Conservation (phyloP, 1,139 yeast species). For the Pichia sp. region DNA sequence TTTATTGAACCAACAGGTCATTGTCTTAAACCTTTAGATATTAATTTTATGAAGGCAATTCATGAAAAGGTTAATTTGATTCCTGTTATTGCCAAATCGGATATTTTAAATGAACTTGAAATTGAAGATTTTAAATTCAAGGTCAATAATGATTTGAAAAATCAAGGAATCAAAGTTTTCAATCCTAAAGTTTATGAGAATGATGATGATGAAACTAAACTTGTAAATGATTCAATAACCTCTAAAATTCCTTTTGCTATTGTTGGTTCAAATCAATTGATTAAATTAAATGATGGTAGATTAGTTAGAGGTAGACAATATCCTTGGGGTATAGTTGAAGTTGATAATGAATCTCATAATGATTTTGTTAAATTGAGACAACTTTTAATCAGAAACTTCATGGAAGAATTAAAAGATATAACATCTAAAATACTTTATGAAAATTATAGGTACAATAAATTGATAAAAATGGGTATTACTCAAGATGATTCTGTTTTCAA, state of each 20-base stretch:
- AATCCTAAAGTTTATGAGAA: slow-evolving; percentile 70
- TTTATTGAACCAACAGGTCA: slow-evolving; percentile 98
- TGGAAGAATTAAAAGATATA: slow-evolving; percentile 89
- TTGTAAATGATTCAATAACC: slow-evolving; percentile 60
- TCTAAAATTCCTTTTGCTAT: slow-evolving; percentile 85
- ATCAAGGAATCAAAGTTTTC: slow-evolving; percentile 73
- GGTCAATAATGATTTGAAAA: slow-evolving; percentile 67
- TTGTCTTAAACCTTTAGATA: slow-evolving; percentile 80
- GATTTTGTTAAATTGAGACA: slow-evolving; percentile 91
- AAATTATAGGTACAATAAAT: slow-evolving; percentile 80
- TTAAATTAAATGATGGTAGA: slow-evolving; percentile 69
- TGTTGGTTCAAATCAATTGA: slow-evolving; percentile 79
- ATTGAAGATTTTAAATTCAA: slow-evolving; percentile 63
- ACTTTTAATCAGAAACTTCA: slow-evolving; percentile 77
- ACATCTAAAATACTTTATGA: slow-evolving; percentile 78
- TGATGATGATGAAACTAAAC: slow-evolving; percentile 79
- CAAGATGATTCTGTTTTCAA: slow-evolving; percentile 90
- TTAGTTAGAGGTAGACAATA: slow-evolving; percentile 85
- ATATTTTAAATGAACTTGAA: slow-evolving; percentile 87
- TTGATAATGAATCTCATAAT: slow-evolving; percentile 89
- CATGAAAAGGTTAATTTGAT: slow-evolving; percentile 90
- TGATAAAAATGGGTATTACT: slow-evolving; percentile 74
- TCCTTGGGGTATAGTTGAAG: slow-evolving; percentile 98
- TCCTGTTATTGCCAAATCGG: slow-evolving; percentile 93
- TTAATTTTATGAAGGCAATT: slow-evolving; percentile 79